phyloP scores from a whole-genome alignment of 163 green algal genomes.

The Chloromonas sp. region DNA sequence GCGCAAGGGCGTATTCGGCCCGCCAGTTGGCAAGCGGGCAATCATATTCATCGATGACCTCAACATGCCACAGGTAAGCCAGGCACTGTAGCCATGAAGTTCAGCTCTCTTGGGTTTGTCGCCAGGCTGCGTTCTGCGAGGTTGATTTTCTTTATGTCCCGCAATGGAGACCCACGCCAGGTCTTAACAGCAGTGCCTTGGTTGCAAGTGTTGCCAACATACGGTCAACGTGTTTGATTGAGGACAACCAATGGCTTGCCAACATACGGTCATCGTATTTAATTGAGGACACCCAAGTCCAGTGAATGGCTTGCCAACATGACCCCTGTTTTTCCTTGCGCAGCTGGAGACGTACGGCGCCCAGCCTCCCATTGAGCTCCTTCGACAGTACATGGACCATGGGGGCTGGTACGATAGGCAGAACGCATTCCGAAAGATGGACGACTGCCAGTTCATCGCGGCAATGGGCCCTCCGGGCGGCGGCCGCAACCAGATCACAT shows the following conservation, averaged over 20 bases:
- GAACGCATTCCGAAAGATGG: constrained; percentile 64
- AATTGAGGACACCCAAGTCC: too few relatives aligned
- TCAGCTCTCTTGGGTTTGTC: too few relatives aligned
- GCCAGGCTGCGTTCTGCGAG: neutral
- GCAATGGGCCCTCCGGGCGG: constrained; percentile 64
- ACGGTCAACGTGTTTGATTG: too few relatives aligned
- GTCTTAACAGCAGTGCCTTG: too few relatives aligned
- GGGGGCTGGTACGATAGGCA: constrained; percentile 63
- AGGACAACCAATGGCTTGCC: too few relatives aligned
- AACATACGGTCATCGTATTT: too few relatives aligned
- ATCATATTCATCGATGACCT: constrained; percentile 76
- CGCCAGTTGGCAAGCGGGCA: constrained; percentile 56
- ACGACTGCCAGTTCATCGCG: constrained; percentile 59
- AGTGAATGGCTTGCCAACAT: too few relatives aligned
- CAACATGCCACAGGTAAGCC: constrained; percentile 64
- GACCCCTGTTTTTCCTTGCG: too few relatives aligned
- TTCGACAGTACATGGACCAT: constrained; percentile 73
- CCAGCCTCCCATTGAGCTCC: constrained; percentile 71
- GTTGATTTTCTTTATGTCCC: neutral
- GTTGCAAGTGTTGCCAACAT: too few relatives aligned
- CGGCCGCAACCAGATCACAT: constrained; percentile 58
- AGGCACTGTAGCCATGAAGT: too few relatives aligned
- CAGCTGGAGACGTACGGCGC: constrained; percentile 62
- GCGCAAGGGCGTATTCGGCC: constrained; percentile 60
- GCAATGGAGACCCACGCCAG: too few relatives aligned